Percentiles rank a stretch among this genome's conserved stretches.
phyloP scores from a whole-genome alignment of 441 rosid species.

The Bruguiera hainesii region DNA sequence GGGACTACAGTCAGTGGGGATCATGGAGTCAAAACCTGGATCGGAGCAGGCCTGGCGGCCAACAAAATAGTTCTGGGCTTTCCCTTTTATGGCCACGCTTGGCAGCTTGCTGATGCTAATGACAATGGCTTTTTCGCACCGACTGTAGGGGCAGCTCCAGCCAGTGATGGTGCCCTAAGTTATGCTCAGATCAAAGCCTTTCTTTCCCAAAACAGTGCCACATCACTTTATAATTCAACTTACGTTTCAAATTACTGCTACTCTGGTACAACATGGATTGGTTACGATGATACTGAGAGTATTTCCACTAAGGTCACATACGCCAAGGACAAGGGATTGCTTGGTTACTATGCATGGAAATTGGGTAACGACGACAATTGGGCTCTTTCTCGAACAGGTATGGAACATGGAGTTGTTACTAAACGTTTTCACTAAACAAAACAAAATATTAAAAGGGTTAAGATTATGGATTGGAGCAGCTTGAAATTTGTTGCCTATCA shows the following conservation, averaged over 20 bases:
- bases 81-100: slow-evolving; percentile 30
- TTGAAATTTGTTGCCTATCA: too few species aligned
- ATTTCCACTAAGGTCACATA: slow-evolving; percentile 43
- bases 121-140: slow-evolving; percentile 27
- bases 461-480: too few species aligned
- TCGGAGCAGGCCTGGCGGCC: not conserved
- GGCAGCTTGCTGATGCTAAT: slow-evolving; percentile 21
- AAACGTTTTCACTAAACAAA: too few species aligned
- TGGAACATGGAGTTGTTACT: not conserved
- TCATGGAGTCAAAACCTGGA: not conserved
- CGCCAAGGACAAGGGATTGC: slow-evolving; percentile 34
- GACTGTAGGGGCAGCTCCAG: slow-evolving; percentile 11
- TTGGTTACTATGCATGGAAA: slow-evolving; percentile 56
- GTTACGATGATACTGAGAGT: slow-evolving; percentile 43
- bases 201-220: slow-evolving; percentile 9
- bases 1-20: slow-evolving; percentile 16
- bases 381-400: slow-evolving; percentile 43
- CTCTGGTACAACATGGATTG: slow-evolving; percentile 50
- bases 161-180: not conserved
- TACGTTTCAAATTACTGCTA: slow-evolving; percentile 43
- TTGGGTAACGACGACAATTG: slow-evolving; percentile 40
- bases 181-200: slow-evolving; percentile 16
- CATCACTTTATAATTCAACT: slow-evolving; percentile 26
- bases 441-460: too few species aligned
- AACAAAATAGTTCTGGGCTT: slow-evolving; percentile 20